Base-by-base conservation (phyloP, 2,329 filamentous ascomycete species). In the Arthrobotrys megalospora region DNA sequence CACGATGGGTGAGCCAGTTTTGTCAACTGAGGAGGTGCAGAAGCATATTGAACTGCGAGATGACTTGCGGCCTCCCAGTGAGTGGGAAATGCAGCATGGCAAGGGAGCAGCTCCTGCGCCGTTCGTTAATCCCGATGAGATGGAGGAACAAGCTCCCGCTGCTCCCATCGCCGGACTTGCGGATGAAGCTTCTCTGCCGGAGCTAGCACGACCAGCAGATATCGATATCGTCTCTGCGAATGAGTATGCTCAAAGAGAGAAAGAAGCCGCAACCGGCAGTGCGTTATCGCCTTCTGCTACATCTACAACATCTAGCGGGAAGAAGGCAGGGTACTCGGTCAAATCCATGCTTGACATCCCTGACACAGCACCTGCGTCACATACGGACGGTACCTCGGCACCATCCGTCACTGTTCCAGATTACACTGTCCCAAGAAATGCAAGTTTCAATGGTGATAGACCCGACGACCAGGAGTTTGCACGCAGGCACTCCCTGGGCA, bases 311-410 rank as follows among this genome's bases (percentile, higher is more conserved):
- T 64, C 73, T 6, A 67, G 73, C n/a, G 58, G 62, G 36, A 71
- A 47, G 36, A 66, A 55, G 41, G 50, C 55, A 24, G 43, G 48
- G 11, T 77, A 77, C 38, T n/a, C 43, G 14, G 73, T 77, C 32
- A 77, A 55, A 48, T 71, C 66, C 14, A 66, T 77, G 73, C 62
- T 71, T 28, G 66, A 77, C 47, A 34, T 71, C 19, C 66, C 73
- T 14, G 73, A 77, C 45, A 55, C 66, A 24, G 62, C 11, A 24
- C 36, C 38, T 38, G 14, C 41, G 14, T 45, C 28, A 1, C 50
- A 48, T 24, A 38, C 41, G 14, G 34, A 47, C 32, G 52, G n/a
- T 52, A 52, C 53, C 10, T 47, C 66, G 28, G 28, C 19, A 34
- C 21, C 65, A 47, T 41, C 55, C 32, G 64, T n/a, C 48, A 50